phyloP scores from a whole-genome alignment of 306 rosid genomes.

The Lupinus albus region DNA sequence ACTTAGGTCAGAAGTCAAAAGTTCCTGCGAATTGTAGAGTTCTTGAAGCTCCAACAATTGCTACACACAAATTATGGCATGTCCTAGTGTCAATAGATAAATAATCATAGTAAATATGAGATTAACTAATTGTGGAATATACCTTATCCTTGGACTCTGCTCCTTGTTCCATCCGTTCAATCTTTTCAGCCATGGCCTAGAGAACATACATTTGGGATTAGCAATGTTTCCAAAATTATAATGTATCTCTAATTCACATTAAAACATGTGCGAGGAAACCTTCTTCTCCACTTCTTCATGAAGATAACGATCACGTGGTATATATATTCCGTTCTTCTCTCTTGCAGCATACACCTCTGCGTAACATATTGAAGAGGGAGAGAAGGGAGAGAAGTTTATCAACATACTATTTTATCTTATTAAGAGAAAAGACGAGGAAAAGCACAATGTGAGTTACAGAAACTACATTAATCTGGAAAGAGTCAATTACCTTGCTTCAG shows the following conservation, averaged over 20 bases:
- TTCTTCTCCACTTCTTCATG: conserved; percentile 95
- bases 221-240: conserved; percentile 26
- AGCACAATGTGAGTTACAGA: conserved; percentile 34
- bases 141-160: conserved; percentile 98
- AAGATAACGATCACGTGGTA: conserved; percentile 99
- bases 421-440: not conserved
- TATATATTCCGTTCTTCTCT: conserved; percentile 98
- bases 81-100: conserved; percentile 30
- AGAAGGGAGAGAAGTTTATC: not conserved
- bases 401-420: not conserved
- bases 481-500: conserved; percentile 85
- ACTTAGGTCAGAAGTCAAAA: conserved; percentile 75
- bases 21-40: conserved; percentile 84
- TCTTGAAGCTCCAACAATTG: conserved; percentile 89
- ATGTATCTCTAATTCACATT: conserved; percentile 11
- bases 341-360: conserved; percentile 98
- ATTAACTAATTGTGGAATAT: conserved; percentile 38
- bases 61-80: conserved; percentile 55
- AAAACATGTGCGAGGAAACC: conserved; percentile 49
- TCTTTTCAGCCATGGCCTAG: conserved; percentile 96
- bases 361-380: not conserved
- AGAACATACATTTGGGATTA: conserved; percentile 34
- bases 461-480: conserved; percentile 29
- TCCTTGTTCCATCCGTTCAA: conserved; percentile 94
- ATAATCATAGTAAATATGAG: conserved; percentile 17